Base-by-base conservation (phyloP, 495 filamentous ascomycete genomes). In the Neurospora pannonica region DNA sequence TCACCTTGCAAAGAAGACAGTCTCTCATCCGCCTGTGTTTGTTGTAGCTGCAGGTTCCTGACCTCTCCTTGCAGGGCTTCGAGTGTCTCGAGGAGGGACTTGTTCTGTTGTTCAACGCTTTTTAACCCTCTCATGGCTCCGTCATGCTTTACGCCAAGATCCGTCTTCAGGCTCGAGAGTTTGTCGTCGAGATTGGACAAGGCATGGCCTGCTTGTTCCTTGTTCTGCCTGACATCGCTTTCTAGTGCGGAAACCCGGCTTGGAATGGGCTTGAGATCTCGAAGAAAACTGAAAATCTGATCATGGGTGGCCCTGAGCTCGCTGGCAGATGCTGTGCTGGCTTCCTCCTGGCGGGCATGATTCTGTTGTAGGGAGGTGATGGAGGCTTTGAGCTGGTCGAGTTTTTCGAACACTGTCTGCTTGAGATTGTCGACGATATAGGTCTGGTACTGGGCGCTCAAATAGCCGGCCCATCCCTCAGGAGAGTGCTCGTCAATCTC, bases 361-460 rank as follows among this genome's bases (percentile, higher is more conserved):
- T 78, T 75, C 37, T 72, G 67, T 24, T 78, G 71, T 9, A 80
- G 28, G 17, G 75, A 74, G 7, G 72, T 38, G 17, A 80, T 62
- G 15, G 75, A 67, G 4, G 31, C 46, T 62, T 72, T 73, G 24
- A 76, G 42, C 21, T 79, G 48, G 3, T 69, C 72, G 21, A 71
- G 38, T 3, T 79, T 74, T 1, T 75, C 76, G 9, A 75, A 75
- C 31, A 80, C 60, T 8, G 72, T 19, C 39, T 70, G 75, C 43
- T 60, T 77, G 38, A 81, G 40, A 38, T 48, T 48, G 17, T 24
- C 31, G 38, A 81, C 38, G 40, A 80, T 78, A 9, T 73, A 54
- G 39, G 38, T 75, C 71, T 70, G 78, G 40, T 81, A 74, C 43
- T 79, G 79, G 31, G 77, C 74, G n/a, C 43, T 69, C 60, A 81